phyloP scores from a whole-genome alignment of 768 basidiomycete genomes.

The Guyanaporus albipodus region DNA sequence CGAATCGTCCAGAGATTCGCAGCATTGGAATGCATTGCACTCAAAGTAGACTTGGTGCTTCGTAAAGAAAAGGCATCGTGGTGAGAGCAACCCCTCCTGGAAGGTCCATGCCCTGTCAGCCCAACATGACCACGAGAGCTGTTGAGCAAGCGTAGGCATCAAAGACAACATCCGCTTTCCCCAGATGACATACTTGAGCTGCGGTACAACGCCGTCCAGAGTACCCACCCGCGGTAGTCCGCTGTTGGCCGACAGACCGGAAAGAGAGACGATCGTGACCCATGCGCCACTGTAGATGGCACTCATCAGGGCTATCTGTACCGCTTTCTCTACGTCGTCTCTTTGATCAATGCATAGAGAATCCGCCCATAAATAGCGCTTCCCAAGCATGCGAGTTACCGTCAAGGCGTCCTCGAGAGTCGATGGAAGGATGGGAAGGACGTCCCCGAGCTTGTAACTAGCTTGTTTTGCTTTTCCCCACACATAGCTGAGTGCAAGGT shows the following conservation, averaged over 20 bases:
- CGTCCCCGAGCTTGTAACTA: conserved; percentile 7
- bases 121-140: conserved; percentile 13
- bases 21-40: conserved; percentile 10
- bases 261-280: conserved; percentile 12
- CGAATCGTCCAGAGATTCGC: conserved; percentile 12
- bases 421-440: conserved; percentile 8
- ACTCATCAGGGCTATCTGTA: conserved; percentile 15
- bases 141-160: conserved; percentile 8
- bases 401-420: conserved; percentile 19
- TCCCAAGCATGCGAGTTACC: conserved; percentile 10
- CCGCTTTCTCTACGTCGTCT: conserved; percentile 2
- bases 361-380: conserved; percentile 17
- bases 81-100: conserved; percentile 18
- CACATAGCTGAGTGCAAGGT: conserved; percentile 16
- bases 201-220: conserved; percentile 3
- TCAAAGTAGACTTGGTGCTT: conserved; percentile 19
- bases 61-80: conserved; percentile 17
- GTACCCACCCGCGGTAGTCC: conserved; percentile 17
- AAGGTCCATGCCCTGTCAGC: conserved; percentile 14
- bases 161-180: conserved; percentile 6
- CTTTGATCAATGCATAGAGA: conserved; percentile 17
- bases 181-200: conserved; percentile 6
- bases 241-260: conserved; percentile 2
- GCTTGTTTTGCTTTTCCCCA: conserved; percentile 12
- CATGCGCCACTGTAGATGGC: conserved; percentile 14